phyloP scores from a whole-genome alignment of 306 rosid species.

The Inga oerstediana region DNA sequence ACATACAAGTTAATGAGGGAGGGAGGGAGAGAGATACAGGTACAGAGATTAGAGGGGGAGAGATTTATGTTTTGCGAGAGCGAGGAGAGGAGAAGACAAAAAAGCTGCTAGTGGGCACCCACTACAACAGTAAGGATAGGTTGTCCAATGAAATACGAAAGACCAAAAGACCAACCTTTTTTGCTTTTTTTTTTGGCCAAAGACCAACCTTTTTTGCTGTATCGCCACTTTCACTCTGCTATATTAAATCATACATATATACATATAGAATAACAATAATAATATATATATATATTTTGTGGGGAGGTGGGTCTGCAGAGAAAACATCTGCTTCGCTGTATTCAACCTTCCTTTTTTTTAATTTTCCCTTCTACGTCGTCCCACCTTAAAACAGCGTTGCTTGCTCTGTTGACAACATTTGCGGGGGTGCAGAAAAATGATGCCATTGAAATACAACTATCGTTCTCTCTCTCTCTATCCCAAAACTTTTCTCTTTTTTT shows the following conservation, averaged over 20 bases:
- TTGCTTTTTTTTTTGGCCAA: no score
- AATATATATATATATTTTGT: slow-evolving; percentile 18
- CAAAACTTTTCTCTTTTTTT: background rate
- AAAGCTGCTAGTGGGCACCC: slow-evolving; percentile 18
- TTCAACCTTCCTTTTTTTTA: slow-evolving; percentile 45
- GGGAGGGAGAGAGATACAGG: background rate
- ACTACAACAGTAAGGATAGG: background rate
- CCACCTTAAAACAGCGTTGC: slow-evolving; percentile 25
- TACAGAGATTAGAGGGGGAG: background rate
- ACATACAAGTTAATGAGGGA: background rate
- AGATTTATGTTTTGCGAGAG: background rate
- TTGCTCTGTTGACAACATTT: slow-evolving; percentile 42
- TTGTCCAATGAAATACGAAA: slow-evolving; percentile 9
- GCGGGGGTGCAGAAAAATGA: slow-evolving; percentile 45
- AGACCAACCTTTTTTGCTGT: slow-evolving; percentile 40
- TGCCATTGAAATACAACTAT: slow-evolving; percentile 22
- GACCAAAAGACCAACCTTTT: slow-evolving; percentile 30
- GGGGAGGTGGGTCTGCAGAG: slow-evolving; percentile 53
- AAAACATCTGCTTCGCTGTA: slow-evolving; percentile 63
- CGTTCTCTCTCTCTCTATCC: background rate
- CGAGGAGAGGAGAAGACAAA: background rate
- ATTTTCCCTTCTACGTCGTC: background rate
- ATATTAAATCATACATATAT: background rate
- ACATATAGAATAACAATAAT: slow-evolving; percentile 25
- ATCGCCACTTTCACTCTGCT: slow-evolving; percentile 42